Evolutionary conservation across 2,329 filamentous ascomycete species (phyloP), one percentile per base, ranked within the genome.

Genomic region (Fusarium coicis): DNA sequence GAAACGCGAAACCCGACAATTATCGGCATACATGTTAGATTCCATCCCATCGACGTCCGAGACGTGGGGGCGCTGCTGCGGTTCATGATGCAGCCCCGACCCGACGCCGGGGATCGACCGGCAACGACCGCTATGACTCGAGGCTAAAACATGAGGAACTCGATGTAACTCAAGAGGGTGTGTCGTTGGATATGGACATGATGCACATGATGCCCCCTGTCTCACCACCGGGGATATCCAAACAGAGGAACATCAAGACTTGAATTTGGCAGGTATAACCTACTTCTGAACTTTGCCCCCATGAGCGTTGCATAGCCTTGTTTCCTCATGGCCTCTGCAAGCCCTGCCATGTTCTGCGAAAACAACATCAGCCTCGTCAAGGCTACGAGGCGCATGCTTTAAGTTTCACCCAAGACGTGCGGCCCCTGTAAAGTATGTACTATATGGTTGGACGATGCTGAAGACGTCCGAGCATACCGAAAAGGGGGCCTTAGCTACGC

Each of bases 61-160:
- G 37, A 43, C 42, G 47, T 23, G 42, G 63, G 61, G 53, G 28
- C 26, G 44, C 23, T n/a, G 32, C 53, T 70, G 54, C 42, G 40
- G 23, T 40, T 23, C 28, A 21, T 47, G 19, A 19, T 21, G 28
- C 21, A 37, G 18, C 23, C 40, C 46, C 40, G 52, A 21, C 66
- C 66, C 59, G n/a, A 23, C 42, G 42, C 52, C 26, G 44, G 66
- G 54, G 56, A 61, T 73, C 61, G 61, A 61, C 70, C 70, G 70
- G 70, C 43, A 70, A 62, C 47, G 59, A 30, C 70, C 59, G 61
- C 64, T 58, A 40, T 42, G 61, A 60, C 60, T 58, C n/a, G 23
- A 44, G 49, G 73, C 50, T 63, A 55, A 59, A 40, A 70, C 36
- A 55, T 42, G 52, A 60, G 28, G 28, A 49, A 26, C 21, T 56